Conservation (phyloP, 495 filamentous ascomycete species). For the Podospora fimiseda region DNA sequence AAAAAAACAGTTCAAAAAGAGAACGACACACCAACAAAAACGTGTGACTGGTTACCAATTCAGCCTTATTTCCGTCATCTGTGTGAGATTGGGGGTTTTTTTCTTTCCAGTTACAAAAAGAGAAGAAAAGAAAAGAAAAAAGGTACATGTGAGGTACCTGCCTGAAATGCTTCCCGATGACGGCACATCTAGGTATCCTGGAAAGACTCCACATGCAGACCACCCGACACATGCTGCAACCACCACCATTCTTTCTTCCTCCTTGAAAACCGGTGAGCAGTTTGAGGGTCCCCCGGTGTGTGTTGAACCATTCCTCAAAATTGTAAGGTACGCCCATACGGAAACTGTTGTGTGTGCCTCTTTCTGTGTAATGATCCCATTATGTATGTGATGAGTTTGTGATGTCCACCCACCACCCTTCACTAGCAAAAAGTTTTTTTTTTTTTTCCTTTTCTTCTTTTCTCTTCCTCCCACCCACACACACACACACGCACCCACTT, state of each 20-base stretch:
- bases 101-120: too few species aligned
- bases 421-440: background rate
- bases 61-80: background rate
- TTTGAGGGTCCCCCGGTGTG: background rate
- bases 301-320: background rate
- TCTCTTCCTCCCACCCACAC: background rate
- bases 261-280: background rate
- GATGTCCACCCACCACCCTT: background rate
- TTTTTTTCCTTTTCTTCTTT: background rate
- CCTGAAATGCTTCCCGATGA: background rate
- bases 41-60: background rate
- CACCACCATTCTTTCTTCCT: background rate
- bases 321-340: background rate
- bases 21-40: conserved; percentile 8
- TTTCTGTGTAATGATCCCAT: background rate
- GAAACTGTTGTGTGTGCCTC: background rate
- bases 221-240: background rate
- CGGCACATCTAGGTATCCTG: background rate
- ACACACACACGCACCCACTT: background rate
- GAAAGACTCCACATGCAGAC: background rate
- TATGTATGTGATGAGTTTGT: background rate
- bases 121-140: too few species aligned
- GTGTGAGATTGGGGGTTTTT: background rate
- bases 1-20: background rate
- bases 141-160: too few species aligned